phyloP scores from a whole-genome alignment of 2,329 filamentous ascomycete genomes.

The Biscogniauxia sp. region DNA sequence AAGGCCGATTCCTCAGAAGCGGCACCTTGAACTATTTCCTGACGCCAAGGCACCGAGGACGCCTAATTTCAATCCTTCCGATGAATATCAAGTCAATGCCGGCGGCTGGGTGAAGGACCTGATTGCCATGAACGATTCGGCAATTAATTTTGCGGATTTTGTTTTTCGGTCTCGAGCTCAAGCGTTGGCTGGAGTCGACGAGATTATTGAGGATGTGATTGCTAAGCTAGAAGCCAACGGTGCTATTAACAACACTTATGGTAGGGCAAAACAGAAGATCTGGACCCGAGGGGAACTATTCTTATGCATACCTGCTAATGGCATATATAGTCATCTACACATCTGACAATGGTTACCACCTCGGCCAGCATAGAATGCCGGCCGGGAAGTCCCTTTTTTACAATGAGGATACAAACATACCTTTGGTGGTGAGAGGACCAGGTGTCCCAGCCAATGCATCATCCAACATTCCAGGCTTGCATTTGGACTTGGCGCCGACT shows the following conservation, averaged over 20 bases:
- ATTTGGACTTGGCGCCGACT: slow-evolving; percentile 31
- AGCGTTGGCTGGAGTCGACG: slow-evolving; percentile 32
- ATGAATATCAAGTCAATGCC: slow-evolving; percentile 16
- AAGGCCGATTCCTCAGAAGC: slow-evolving; percentile 10
- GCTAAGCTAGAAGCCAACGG: slow-evolving; percentile 25
- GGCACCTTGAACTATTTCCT: slow-evolving; percentile 19
- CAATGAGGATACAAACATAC: slow-evolving; percentile 32
- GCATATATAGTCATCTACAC: slow-evolving; percentile 8
- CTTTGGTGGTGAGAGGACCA: slow-evolving; percentile 30
- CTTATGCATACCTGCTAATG: background rate
- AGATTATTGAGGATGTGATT: slow-evolving; percentile 34
- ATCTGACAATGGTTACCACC: slow-evolving; percentile 30
- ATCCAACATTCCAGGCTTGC: slow-evolving; percentile 22
- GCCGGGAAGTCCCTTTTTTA: slow-evolving; percentile 29
- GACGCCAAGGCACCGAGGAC: slow-evolving; percentile 16
- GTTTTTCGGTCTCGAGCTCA: slow-evolving; percentile 21
- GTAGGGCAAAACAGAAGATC: background rate
- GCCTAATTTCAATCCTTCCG: slow-evolving; percentile 25
- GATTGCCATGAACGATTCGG: slow-evolving; percentile 15
- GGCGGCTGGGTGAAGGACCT: slow-evolving; percentile 19
- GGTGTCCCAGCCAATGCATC: slow-evolving; percentile 18
- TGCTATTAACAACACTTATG: slow-evolving; percentile 5
- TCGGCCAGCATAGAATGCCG: slow-evolving; percentile 26
- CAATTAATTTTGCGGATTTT: slow-evolving; percentile 17
- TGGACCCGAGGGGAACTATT: background rate